phyloP scores from a whole-genome alignment of 148 eudicot genomes.

The Camellia japonica region DNA sequence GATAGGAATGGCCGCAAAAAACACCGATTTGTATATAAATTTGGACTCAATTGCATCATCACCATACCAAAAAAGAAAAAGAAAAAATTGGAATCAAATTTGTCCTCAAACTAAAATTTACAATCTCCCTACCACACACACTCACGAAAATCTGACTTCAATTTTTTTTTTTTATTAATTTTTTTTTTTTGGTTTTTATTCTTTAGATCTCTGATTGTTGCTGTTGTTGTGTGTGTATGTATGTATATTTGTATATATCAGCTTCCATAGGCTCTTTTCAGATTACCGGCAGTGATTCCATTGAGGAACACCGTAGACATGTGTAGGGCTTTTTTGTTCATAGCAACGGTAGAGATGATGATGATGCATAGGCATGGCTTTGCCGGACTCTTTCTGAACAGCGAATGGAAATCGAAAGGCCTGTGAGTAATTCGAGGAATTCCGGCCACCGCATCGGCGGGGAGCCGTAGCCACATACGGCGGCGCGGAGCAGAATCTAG shows the following conservation, averaged over 20 bases:
- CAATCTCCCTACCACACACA: not conserved
- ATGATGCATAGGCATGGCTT: not conserved
- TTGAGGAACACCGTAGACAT: not conserved
- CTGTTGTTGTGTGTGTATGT: not conserved
- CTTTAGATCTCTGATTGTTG: not conserved
- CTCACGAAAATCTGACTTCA: not conserved
- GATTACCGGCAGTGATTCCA: conserved; percentile 8
- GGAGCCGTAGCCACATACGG: not conserved
- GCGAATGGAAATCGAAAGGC: not conserved
- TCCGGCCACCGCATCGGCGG: not conserved
- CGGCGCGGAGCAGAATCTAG: not conserved
- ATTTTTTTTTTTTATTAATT: not conserved
- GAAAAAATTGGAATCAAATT: not conserved
- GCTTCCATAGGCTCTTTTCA: not conserved
- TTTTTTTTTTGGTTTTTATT: not conserved
- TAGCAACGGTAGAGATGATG: not conserved
- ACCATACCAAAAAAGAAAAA: not conserved
- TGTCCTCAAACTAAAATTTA: not conserved
- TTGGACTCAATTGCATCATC: not conserved
- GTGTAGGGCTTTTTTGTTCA: conserved; percentile 1
- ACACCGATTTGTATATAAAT: not conserved
- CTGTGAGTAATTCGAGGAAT: not conserved
- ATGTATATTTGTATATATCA: not conserved
- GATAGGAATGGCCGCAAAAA: not conserved
- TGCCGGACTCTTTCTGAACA: conserved; percentile 9